These are phyloP conservation scores for Pestalotiopsis sp. DNA, from an alignment of 2,329 filamentous ascomycete species.

Conservation along the genomic window DNA sequence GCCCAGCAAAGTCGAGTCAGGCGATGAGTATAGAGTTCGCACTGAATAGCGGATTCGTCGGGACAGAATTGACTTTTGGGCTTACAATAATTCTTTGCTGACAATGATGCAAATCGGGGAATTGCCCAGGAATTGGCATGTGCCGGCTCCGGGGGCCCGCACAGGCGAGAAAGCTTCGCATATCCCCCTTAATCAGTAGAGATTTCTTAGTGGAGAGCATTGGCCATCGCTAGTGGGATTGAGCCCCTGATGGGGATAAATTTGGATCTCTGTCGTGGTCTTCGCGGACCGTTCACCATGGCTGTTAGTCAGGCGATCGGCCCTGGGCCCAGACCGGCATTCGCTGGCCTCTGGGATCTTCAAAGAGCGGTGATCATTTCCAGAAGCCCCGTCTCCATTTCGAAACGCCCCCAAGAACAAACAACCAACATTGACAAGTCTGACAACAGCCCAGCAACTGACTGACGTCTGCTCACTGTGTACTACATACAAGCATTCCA, in stretches of 20 bases:
- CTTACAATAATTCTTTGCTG: too few species aligned
- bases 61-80: too few species aligned
- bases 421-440: too few species aligned
- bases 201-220: slow-evolving; percentile 6
- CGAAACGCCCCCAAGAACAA: not conserved
- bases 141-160: not conserved
- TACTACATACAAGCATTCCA: not conserved
- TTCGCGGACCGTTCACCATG: not conserved
- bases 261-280: not conserved
- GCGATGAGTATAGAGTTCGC: too few species aligned
- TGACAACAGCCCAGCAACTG: too few species aligned
- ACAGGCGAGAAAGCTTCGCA: not conserved
- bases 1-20: too few species aligned
- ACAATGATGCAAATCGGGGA: too few species aligned
- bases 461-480: not conserved
- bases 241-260: not conserved
- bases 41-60: too few species aligned
- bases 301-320: not conserved
- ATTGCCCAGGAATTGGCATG: too few species aligned
- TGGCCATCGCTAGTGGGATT: not conserved
- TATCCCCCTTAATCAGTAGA: slow-evolving; percentile 6
- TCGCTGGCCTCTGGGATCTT: not conserved
- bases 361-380: not conserved
- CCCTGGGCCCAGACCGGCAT: not conserved
- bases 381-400: not conserved